phyloP scores from a whole-genome alignment of 2,329 filamentous ascomycete genomes.

The Ophiostoma ulmi region DNA sequence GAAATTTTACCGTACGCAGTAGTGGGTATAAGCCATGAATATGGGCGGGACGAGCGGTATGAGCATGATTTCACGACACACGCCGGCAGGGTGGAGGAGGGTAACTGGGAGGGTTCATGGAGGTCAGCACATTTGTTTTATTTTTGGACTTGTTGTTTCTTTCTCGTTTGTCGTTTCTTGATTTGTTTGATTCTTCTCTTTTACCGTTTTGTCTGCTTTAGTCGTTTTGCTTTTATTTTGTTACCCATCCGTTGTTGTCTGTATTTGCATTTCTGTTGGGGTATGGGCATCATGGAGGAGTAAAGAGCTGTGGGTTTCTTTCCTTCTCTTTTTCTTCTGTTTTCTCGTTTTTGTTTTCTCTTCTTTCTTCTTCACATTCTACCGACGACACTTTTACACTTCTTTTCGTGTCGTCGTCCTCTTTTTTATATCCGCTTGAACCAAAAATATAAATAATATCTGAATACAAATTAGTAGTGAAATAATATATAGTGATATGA shows the following conservation, averaged over 20 bases:
- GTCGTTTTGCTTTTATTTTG: not conserved
- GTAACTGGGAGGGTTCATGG: not conserved
- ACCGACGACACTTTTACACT: not conserved
- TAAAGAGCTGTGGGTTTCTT: not conserved
- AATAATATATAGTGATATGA: not conserved
- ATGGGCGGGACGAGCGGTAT: too few relatives aligned
- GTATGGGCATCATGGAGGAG: not conserved
- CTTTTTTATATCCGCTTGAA: slow-evolving; percentile 7
- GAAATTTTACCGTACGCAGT: slow-evolving; percentile 86
- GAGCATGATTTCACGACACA: slow-evolving; percentile 11
- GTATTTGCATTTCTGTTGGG: not conserved
- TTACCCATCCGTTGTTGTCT: slow-evolving; percentile 7
- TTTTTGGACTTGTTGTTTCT: slow-evolving; percentile 12
- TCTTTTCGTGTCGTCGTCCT: not conserved
- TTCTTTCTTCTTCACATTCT: not conserved
- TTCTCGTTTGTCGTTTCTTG: not conserved
- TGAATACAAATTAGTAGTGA: not conserved
- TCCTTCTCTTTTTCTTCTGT: not conserved
- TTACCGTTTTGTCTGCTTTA: not conserved
- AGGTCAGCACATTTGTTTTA: not conserved
- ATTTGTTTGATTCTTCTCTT: not conserved
- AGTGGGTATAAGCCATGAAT: not conserved
- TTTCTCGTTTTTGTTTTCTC: not conserved
- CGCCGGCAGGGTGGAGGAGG: not conserved
- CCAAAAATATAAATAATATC: not conserved